Percentiles rank a stretch among this genome's conserved stretches.
Conservation (phyloP, 2,329 filamentous ascomycete genomes). For the Pyrenochaeta sp. region DNA sequence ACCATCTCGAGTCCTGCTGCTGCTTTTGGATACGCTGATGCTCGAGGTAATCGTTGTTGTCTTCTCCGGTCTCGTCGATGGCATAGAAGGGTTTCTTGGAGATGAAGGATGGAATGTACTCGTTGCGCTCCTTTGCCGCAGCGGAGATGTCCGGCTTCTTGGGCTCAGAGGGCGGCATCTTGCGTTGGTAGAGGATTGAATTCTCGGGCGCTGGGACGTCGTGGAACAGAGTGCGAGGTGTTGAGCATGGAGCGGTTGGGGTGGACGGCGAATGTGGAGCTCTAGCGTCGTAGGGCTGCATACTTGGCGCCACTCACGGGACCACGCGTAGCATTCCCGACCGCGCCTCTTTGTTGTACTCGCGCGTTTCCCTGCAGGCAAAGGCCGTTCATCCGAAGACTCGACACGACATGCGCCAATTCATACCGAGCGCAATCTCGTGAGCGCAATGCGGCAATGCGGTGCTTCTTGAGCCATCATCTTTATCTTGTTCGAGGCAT, state of each 20-base stretch:
- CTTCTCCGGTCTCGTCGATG: conserved; percentile 72
- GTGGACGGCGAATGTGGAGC: conserved; percentile 25
- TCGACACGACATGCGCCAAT: conserved; percentile 1
- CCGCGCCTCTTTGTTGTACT: conserved; percentile 19
- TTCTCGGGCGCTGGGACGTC: conserved; percentile 2
- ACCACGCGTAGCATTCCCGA: conserved; percentile 22
- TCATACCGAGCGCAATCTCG: conserved; percentile 6
- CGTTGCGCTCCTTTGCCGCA: conserved; percentile 84
- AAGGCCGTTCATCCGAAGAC: too few relatives aligned
- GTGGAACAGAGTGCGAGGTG: conserved; percentile 6
- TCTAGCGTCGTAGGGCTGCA: conserved; percentile 42
- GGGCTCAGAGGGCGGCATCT: conserved; percentile 57
- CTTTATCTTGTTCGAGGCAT: conserved; percentile 6
- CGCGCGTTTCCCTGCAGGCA: conserved; percentile 11
- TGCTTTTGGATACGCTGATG: conserved; percentile 86
- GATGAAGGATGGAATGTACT: conserved; percentile 98
- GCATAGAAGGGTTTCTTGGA: conserved; percentile 98
- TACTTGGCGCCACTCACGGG: conserved; percentile 31
- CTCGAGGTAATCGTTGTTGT: conserved; percentile 84
- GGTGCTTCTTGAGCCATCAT: conserved; percentile 4
- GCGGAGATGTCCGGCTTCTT: conserved; percentile 61
- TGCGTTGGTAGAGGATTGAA: conserved; percentile 13
- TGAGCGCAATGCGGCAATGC: conserved; percentile 26
- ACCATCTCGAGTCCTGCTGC: conserved; percentile 82
- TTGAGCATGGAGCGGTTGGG: conserved; percentile 11